Conservation (phyloP, 768 basidiomycete species). For the Lepiota brunneoincarnata region DNA sequence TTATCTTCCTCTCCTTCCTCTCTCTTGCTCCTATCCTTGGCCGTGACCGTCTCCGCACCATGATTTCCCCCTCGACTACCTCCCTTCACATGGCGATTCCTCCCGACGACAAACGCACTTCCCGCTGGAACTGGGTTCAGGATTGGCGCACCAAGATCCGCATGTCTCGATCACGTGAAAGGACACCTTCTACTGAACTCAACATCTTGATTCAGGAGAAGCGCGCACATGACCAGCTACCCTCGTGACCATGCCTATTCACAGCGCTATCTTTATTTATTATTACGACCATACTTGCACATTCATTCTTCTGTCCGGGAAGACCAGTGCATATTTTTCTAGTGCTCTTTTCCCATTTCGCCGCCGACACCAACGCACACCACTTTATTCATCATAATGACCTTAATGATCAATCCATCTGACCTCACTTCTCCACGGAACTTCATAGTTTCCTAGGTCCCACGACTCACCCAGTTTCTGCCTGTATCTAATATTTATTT, state of each 20-base stretch:
- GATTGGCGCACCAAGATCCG: constrained; percentile 66
- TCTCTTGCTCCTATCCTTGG: constrained; percentile 87
- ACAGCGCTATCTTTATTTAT: constrained; percentile 13
- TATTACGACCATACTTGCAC: constrained; percentile 1
- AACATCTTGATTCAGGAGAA: constrained; percentile 59
- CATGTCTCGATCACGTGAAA: constrained; percentile 43
- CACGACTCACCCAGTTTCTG: neutral
- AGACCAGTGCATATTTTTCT: neutral
- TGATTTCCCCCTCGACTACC: constrained; percentile 40
- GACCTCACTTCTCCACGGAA: neutral
- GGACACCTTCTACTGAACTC: constrained; percentile 43
- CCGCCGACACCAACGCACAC: neutral
- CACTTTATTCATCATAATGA: constrained; percentile 7
- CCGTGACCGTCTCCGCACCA: constrained; percentile 57
- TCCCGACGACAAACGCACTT: constrained; percentile 23
- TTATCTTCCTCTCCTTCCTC: constrained; percentile 77
- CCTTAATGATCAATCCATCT: constrained; percentile 1
- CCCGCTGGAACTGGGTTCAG: constrained; percentile 62
- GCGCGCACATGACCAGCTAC: constrained; percentile 37
- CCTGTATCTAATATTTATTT: neutral
- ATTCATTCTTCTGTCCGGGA: neutral
- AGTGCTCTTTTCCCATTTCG: neutral
- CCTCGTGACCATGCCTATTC: constrained; percentile 25
- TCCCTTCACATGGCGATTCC: neutral
- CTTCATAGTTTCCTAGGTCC: neutral